A percentile compares a stretch with the other conserved stretches of the same genome.
These are phyloP conservation scores for Aspergillus viridinutans DNA, from an alignment of 2,329 filamentous ascomycete genomes.

Conservation along the genomic window DNA sequence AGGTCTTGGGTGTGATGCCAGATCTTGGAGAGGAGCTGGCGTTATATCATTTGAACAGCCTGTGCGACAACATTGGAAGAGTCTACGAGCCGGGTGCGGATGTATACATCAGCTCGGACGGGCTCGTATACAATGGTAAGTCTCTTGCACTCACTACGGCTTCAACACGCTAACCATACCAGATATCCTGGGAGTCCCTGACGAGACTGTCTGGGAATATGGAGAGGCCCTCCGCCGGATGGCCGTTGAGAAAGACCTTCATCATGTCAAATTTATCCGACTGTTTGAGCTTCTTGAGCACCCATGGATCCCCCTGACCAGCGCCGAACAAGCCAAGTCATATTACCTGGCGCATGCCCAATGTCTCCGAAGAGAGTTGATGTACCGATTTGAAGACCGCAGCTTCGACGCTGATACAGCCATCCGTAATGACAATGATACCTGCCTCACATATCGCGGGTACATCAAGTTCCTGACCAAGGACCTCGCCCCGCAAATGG, in stretches of 20 bases:
- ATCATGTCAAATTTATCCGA: constrained; percentile 34
- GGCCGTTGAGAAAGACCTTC: constrained; percentile 28
- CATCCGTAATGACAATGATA: constrained; percentile 25
- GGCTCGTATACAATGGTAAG: constrained; percentile 38
- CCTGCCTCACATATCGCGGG: constrained; percentile 25
- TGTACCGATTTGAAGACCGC: constrained; percentile 22
- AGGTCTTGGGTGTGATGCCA: constrained; percentile 34
- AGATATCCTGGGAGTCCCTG: constrained; percentile 41
- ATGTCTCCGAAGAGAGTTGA: constrained; percentile 23
- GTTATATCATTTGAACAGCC: constrained; percentile 35
- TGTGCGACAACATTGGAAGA: constrained; percentile 37
- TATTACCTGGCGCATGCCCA: constrained; percentile 23
- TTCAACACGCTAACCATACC: background rate
- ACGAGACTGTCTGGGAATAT: constrained; percentile 41
- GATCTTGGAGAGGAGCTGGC: constrained; percentile 44
- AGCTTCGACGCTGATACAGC: constrained; percentile 22
- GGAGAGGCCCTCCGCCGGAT: constrained; percentile 35
- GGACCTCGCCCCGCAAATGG: constrained; percentile 20
- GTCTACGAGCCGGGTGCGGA: constrained; percentile 40
- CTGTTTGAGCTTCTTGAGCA: constrained; percentile 35
- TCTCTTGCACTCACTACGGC: background rate
- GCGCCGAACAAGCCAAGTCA: constrained; percentile 18
- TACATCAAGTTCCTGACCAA: constrained; percentile 28
- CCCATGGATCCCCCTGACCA: constrained; percentile 18
- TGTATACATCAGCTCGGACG: constrained; percentile 42